A percentile compares a stretch with the other conserved stretches of the same genome.
Evolutionary conservation across 192 early-diverging fungal genomes (phyloP).

Genomic region (Cetraspora pellucida): DNA sequence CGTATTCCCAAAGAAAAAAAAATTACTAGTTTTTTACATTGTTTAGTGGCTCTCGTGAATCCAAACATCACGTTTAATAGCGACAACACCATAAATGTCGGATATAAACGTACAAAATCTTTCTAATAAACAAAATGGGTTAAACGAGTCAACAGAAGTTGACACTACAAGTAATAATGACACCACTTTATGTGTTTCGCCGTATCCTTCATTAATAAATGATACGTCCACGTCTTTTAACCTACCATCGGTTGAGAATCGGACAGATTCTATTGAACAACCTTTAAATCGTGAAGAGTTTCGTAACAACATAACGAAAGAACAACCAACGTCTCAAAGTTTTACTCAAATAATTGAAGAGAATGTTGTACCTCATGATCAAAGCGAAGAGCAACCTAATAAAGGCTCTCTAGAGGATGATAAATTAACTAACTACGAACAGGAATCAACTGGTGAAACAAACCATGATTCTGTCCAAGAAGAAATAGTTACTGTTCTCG

Average conservation of each 20-base stretch:
- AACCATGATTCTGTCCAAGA: conserved; percentile 15
- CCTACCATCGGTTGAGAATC: background rate
- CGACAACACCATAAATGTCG: background rate
- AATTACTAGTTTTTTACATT: too few relatives aligned
- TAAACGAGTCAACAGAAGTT: conserved; percentile 10
- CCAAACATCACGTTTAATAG: too few relatives aligned
- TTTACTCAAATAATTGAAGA: background rate
- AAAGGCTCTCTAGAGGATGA: background rate
- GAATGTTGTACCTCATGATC: background rate
- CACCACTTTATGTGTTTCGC: background rate
- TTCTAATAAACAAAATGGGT: background rate
- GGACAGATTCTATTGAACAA: background rate
- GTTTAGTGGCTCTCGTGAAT: too few relatives aligned
- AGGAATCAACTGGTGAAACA: background rate
- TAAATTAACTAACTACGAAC: background rate
- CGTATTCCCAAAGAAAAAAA: too few relatives aligned
- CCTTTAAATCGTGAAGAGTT: background rate
- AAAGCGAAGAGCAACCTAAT: conserved; percentile 1
- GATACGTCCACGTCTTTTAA: background rate
- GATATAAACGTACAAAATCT: background rate
- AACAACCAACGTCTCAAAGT: background rate
- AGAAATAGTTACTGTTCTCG: background rate
- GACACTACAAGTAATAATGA: background rate
- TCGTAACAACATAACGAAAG: background rate
- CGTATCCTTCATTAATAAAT: background rate